Conservation (phyloP, 208 protist species). For the Leishmania turanica region DNA sequence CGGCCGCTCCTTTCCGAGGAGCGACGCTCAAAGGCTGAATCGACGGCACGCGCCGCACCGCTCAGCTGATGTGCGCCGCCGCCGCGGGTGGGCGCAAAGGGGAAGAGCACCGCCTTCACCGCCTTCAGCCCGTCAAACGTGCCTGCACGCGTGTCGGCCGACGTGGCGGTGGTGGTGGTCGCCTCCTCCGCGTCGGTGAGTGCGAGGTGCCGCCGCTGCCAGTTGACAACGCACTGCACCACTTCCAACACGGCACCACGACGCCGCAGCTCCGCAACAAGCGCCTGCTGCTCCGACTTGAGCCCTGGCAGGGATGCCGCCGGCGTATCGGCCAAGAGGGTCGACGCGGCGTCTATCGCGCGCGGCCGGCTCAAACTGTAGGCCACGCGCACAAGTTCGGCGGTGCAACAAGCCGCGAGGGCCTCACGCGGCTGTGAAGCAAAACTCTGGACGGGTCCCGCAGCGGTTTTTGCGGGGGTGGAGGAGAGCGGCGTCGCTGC, state of each 20-base stretch:
- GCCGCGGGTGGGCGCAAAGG: not conserved
- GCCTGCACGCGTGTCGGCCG: not conserved
- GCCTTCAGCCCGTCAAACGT: conserved; percentile 50
- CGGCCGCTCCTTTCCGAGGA: not conserved
- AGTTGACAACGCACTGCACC: conserved; percentile 75
- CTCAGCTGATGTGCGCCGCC: not conserved
- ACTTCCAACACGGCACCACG: conserved; percentile 34
- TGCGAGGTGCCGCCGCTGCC: conserved; percentile 48
- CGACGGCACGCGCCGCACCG: not conserved
- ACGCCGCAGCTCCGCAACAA: conserved; percentile 29
- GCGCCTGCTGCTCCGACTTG: conserved; percentile 14
- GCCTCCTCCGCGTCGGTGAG: conserved; percentile 9
- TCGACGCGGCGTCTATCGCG: not conserved
- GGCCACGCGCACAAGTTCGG: conserved; percentile 23
- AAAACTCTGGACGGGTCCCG: not conserved
- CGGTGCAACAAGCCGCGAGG: conserved; percentile 3
- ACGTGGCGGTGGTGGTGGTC: not conserved
- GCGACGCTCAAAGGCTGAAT: not conserved
- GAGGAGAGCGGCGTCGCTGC: not conserved
- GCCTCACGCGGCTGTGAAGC: not conserved
- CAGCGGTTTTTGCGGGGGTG: not conserved
- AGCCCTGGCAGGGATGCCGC: not conserved
- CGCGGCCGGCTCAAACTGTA: conserved; percentile 21
- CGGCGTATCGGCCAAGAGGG: not conserved
- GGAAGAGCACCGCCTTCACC: conserved; percentile 37